Evolutionary conservation across 2,329 filamentous ascomycete genomes (phyloP), one percentile per base, ranked within the genome.

Genomic region (Trichoderma afroharzianum): DNA sequence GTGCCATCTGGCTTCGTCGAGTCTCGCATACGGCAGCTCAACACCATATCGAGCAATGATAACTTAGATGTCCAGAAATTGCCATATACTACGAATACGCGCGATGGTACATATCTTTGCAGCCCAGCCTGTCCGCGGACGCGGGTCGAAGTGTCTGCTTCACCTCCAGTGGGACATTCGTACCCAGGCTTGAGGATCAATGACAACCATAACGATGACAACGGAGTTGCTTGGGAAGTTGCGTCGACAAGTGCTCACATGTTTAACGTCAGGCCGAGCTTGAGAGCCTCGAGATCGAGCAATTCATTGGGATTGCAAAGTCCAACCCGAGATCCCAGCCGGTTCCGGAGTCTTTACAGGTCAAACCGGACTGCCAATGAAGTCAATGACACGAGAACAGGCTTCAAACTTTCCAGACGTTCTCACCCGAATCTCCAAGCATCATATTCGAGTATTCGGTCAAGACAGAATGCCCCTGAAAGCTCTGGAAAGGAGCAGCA

Each of bases 401-500:
- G n/a, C 6, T 39, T 36, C 36, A 59, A 50, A 8, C 55, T 57
- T 36, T 15, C 43, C 14, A 9, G 24, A 18, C 68, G 47, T 8
- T 32, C 59, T 33, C 58, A 30, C n/a, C 59, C 18, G 4, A 63
- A 39, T 12, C 36, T 59, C 36, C 7, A 66, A 68, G 28, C 70
- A 68, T 59, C 71, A 36, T 63, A 72, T 53, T 53, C 74, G 15
- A 30, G 24, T 39, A 24, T 59, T 36, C 18, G 63, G 39, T 72
- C 47, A 72, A 72, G 64, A 15, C 75, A 72, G 69, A 76, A 70
- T 6, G 80, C 76, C 63, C 76, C 71, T 2, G 80, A 78, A 2
- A 82, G 80, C 7, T 80, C 81, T 3, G 78, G 76, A 11, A 77
- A 79, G 62, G 80, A 81, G 62, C 80, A 80, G 6, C 79, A 81